Percentiles rank a stretch among this genome's conserved stretches.
Evolutionary conservation across 495 filamentous ascomycete genomes (phyloP).

Genomic region (Penicillium chermesinum): DNA sequence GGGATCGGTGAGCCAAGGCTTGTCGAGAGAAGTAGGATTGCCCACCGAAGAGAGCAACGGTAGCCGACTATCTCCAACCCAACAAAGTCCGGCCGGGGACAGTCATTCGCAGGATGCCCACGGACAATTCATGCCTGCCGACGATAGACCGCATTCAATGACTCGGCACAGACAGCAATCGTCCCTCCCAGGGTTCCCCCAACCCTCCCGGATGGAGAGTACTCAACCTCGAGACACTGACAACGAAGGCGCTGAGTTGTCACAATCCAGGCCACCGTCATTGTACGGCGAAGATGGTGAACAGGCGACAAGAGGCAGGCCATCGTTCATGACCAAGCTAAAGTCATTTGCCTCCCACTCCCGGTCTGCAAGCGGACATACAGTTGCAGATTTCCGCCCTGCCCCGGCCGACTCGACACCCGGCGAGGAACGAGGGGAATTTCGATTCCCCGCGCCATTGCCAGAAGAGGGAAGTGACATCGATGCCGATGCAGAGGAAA

Average conservation of each 20-base stretch:
- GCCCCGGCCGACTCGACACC: conserved; percentile 30
- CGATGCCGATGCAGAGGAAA: conserved; percentile 77
- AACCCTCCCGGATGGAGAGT: conserved; percentile 49
- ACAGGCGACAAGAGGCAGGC: conserved; percentile 47
- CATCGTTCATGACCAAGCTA: conserved; percentile 63
- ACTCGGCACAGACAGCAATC: conserved; percentile 22
- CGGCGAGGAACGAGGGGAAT: conserved; percentile 47
- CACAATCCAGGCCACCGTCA: conserved; percentile 52
- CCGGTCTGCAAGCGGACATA: conserved; percentile 39
- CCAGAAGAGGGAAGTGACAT: conserved; percentile 63
- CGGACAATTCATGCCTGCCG: conserved; percentile 24
- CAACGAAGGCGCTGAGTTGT: conserved; percentile 32
- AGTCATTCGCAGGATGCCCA: conserved; percentile 25
- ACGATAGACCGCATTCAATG: conserved; percentile 17
- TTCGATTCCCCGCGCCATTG: conserved; percentile 48
- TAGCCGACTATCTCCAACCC: conserved; percentile 15
- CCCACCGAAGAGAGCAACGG: conserved; percentile 17
- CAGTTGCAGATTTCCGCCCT: conserved; percentile 28
- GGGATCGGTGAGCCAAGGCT: not conserved
- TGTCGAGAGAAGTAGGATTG: conserved; percentile 2
- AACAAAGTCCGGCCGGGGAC: conserved; percentile 17
- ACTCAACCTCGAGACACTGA: conserved; percentile 61
- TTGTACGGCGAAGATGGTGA: conserved; percentile 53
- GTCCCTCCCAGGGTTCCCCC: conserved; percentile 32
- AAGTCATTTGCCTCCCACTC: conserved; percentile 48